Evolutionary conservation across 495 filamentous ascomycete genomes (phyloP).

Genomic region (Stereocaulon alpinum): DNA sequence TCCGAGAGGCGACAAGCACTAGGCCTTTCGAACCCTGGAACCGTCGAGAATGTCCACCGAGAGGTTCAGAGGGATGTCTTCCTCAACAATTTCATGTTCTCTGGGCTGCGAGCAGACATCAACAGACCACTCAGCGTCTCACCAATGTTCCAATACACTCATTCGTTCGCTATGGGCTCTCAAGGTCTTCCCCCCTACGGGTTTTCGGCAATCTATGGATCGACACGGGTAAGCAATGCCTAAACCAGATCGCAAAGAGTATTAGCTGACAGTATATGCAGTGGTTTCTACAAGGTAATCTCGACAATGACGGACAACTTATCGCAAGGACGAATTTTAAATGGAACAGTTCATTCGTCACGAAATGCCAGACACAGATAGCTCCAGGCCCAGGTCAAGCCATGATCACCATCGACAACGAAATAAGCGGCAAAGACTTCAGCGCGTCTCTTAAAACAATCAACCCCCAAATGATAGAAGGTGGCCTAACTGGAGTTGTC

Average conservation of each 20-base stretch:
- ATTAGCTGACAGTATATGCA: constrained; percentile 11
- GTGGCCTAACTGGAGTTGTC: constrained; percentile 85
- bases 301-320: constrained; percentile 81
- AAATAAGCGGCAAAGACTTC: constrained; percentile 89
- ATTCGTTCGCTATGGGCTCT: constrained; percentile 86
- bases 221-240: constrained; percentile 40
- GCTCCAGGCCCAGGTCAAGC: constrained; percentile 57
- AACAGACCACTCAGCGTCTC: constrained; percentile 88
- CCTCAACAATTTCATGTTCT: constrained; percentile 89
- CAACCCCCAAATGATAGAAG: constrained; percentile 87
- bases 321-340: constrained; percentile 82
- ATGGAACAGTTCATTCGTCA: constrained; percentile 63
- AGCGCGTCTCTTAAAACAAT: constrained; percentile 80
- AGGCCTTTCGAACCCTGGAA: constrained; percentile 83
- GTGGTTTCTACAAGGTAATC: constrained; percentile 90
- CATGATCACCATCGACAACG: constrained; percentile 83
- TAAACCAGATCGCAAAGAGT: neutral
- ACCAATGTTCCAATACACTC: constrained; percentile 93
- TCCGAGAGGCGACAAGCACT: constrained; percentile 74
- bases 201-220: constrained; percentile 88
- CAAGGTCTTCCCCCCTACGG: constrained; percentile 84
- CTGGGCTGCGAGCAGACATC: constrained; percentile 86
- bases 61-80: constrained; percentile 95
- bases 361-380: constrained; percentile 78
- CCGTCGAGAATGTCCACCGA: constrained; percentile 78